Evolutionary conservation across 1,284 basidiomycete genomes (phyloP), one percentile per base, ranked within the genome.

Genomic region (Mycena citricolor): DNA sequence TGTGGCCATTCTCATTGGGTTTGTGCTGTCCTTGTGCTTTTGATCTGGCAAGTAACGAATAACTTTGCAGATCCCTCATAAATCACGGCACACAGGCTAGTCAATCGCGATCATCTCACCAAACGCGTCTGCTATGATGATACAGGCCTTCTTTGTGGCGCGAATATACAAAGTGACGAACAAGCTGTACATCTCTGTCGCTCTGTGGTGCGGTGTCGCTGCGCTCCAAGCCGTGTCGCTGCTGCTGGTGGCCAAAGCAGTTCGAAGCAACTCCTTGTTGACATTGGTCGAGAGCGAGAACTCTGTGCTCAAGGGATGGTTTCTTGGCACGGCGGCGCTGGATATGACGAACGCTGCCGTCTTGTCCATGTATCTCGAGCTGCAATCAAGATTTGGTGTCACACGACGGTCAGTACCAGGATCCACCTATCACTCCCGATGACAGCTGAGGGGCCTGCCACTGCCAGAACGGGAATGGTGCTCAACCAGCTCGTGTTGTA

Each of bases 131-230:
- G 12, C 19, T 7, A 26, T 10, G 25, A 6, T 6, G 14, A 32
- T 22, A 17, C 19, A 50, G 48, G 30, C 45, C 1, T 47, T 51
- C 23, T 47, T 51, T 19, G 49, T 51, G n/a, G 23, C 41, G 7
- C 42, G 42, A 10, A 51, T 51, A 28, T 51, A 47, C 25, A 42
- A 21, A 19, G 45, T 26, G 26, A 51, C 49, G 1, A 25, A 39
- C 4, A 17, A 22, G 4, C 32, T 47, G 30, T 44, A 29, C 16
- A 3, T 51, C 8, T 44, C 43, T 8, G 30, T 51, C 14, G 22
- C 42, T 14, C 41, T 51, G 4, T 43, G 49, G 45, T n/a, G 33
- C 4, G 3, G 26, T 8, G 45, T 51, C 28, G 45, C 44, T 1
- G 24, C 44, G 13, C 49, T 51, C 1, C 41, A 44, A 33, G 45